These are phyloP conservation scores for Monosporozyma unispora DNA, from an alignment of 805 yeast species.

Conservation along the genomic window DNA sequence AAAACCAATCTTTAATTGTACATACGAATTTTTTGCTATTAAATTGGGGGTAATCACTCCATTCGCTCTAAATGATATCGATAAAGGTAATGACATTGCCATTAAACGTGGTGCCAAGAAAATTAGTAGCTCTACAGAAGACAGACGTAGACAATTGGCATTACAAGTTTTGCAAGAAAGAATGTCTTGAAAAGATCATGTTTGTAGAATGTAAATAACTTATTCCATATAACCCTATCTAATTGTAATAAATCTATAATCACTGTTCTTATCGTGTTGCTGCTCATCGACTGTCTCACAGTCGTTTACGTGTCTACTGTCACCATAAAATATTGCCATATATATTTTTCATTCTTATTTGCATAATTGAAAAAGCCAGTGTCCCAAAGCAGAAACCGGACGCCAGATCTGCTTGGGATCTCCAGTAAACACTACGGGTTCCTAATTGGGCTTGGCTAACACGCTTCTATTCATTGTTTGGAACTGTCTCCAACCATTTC, in stretches of 20 bases:
- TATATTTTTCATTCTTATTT: too few species aligned
- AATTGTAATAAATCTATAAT: too few species aligned
- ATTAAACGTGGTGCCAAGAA: slow-evolving; percentile 40
- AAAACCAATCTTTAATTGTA: slow-evolving; percentile 39
- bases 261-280: too few species aligned
- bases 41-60: slow-evolving; percentile 45
- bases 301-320: not conserved
- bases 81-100: slow-evolving; percentile 64
- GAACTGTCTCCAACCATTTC: too few species aligned
- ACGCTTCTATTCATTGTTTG: not conserved
- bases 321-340: not conserved
- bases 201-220: too few species aligned
- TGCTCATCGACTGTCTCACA: not conserved
- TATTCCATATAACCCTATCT: too few species aligned
- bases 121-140: slow-evolving; percentile 39
- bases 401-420: not conserved
- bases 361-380: not conserved
- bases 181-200: slow-evolving; percentile 22
- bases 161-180: slow-evolving; percentile 65
- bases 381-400: not conserved
- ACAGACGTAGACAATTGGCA: slow-evolving; percentile 70
- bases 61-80: slow-evolving; percentile 61
- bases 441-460: too few species aligned
- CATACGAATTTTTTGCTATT: slow-evolving; percentile 32
- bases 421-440: too few species aligned